These are phyloP conservation scores for Paecilomyces variotii DNA, from an alignment of 2,329 filamentous ascomycete genomes.

Conservation along the genomic window DNA sequence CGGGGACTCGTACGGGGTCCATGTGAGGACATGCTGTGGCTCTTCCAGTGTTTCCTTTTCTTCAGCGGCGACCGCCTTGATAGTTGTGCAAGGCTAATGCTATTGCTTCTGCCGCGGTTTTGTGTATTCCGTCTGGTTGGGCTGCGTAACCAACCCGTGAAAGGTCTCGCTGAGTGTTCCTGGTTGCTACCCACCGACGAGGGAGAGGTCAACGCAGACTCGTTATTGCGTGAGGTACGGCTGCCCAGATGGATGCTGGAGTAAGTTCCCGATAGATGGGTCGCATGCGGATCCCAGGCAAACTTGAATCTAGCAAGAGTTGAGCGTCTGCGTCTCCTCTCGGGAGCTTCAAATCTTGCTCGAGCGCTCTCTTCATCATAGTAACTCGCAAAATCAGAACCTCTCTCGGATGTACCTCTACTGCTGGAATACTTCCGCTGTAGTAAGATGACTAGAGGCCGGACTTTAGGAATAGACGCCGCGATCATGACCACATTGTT, in stretches of 20 bases:
- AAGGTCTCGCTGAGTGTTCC: background rate
- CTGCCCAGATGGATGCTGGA: background rate
- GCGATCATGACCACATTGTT: slow-evolving; percentile 6
- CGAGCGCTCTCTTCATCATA: background rate
- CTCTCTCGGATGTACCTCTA: background rate
- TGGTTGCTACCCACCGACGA: background rate
- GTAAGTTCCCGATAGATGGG: background rate
- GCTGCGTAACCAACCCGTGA: background rate
- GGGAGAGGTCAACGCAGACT: background rate
- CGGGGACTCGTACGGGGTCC: background rate
- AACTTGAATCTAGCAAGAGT: background rate
- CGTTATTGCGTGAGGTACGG: background rate
- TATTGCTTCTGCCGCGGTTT: background rate
- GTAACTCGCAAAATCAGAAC: background rate
- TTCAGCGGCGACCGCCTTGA: background rate
- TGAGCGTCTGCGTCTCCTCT: background rate
- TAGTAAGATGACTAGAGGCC: background rate
- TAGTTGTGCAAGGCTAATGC: background rate
- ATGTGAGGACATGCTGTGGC: background rate
- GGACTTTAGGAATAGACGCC: slow-evolving; percentile 6
- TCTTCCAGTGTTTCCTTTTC: background rate
- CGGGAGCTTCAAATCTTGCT: background rate
- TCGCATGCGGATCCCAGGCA: background rate
- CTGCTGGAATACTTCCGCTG: background rate
- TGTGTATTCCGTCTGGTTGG: background rate